Conservation (phyloP, 2,329 filamentous ascomycete species). For the Pseudogymnoascus sp. region DNA sequence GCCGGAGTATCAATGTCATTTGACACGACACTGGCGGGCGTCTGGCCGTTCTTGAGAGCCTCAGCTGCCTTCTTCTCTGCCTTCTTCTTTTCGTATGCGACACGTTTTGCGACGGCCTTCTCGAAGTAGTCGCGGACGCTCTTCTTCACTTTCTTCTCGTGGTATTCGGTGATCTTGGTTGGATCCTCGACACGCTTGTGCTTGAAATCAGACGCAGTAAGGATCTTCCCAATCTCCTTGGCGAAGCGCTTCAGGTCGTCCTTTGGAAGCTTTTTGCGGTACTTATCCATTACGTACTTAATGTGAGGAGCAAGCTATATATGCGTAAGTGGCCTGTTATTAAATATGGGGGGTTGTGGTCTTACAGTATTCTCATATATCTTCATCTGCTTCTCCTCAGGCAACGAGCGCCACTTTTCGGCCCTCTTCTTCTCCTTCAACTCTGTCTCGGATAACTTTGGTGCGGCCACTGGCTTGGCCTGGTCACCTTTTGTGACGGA, state of each 20-base stretch:
- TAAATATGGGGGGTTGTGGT: conserved; percentile 14
- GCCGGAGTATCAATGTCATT: conserved; percentile 12
- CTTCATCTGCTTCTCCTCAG: conserved; percentile 85
- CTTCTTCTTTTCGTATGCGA: conserved; percentile 57
- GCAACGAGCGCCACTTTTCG: conserved; percentile 62
- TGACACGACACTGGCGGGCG: conserved; percentile 22
- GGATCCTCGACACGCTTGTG: conserved; percentile 79
- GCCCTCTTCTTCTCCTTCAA: conserved; percentile 48
- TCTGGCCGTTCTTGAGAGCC: conserved; percentile 22
- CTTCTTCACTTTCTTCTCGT: conserved; percentile 72
- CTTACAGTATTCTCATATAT: conserved; percentile 88
- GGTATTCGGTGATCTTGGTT: conserved; percentile 65
- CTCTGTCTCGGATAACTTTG: conserved; percentile 34
- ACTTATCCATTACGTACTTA: conserved; percentile 79
- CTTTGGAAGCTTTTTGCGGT: conserved; percentile 75
- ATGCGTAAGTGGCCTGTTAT: conserved; percentile 15
- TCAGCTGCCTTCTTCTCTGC: conserved; percentile 35
- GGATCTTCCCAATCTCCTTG: conserved; percentile 71
- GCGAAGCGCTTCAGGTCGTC: conserved; percentile 60
- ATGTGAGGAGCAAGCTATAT: conserved; percentile 71
- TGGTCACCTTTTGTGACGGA: conserved; percentile 66
- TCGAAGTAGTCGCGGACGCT: conserved; percentile 82
- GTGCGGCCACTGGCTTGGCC: conserved; percentile 22
- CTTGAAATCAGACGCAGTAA: conserved; percentile 88
- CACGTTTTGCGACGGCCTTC: conserved; percentile 71